Conservation (phyloP, 257 asterid genomes). For the Parsonsia alboflavescens region DNA sequence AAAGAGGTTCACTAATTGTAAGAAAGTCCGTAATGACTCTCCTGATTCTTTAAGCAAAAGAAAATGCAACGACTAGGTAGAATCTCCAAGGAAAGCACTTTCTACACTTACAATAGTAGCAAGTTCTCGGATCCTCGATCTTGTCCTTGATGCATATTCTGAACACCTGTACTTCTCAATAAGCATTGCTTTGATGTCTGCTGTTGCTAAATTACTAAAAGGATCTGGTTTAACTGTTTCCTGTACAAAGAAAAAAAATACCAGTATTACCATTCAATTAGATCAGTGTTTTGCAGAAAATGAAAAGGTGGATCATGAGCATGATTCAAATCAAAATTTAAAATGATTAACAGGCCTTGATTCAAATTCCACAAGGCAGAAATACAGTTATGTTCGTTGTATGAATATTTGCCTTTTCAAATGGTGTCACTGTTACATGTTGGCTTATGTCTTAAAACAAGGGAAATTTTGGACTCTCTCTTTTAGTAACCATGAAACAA, state of each 20-base stretch:
- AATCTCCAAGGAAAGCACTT: neutral
- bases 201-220: conserved; percentile 62
- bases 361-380: too few relatives aligned
- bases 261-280: neutral
- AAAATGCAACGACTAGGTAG: too few relatives aligned
- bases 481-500: too few relatives aligned
- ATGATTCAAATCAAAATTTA: too few relatives aligned
- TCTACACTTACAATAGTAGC: conserved; percentile 40
- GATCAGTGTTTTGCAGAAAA: too few relatives aligned
- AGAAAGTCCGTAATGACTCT: neutral
- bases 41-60: neutral
- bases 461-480: too few relatives aligned
- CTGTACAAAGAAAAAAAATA: conserved; percentile 30
- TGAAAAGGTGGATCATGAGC: too few relatives aligned
- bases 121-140: conserved; percentile 44
- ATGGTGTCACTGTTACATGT: too few relatives aligned
- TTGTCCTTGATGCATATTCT: conserved; percentile 46
- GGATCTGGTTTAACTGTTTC: conserved; percentile 55
- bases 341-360: too few relatives aligned
- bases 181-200: conserved; percentile 65
- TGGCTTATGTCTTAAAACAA: too few relatives aligned
- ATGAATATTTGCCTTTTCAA: too few relatives aligned
- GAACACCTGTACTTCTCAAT: conserved; percentile 60
- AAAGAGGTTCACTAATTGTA: neutral
- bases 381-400: too few relatives aligned